Evolutionary conservation across 495 filamentous ascomycete genomes (phyloP), one percentile per base, ranked within the genome.

Genomic region (Tetracladium marchalianum): DNA sequence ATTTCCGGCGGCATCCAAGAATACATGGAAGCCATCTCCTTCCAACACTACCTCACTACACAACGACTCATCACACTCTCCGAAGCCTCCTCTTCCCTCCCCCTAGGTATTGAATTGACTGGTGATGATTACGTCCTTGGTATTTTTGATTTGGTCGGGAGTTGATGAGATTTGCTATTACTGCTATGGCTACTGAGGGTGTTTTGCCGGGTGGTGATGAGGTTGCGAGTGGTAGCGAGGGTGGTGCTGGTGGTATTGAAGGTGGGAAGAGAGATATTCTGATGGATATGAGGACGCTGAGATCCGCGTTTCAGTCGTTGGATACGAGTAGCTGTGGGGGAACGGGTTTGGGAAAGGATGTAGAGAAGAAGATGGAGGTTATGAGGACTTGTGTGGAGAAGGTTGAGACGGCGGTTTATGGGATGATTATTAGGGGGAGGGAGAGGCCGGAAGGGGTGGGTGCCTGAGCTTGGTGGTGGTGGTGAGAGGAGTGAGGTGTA

Each of bases 101-200:
- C 57, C 1, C 36, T 35, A 10, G 43, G 32, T 9, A 41, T 95
- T 35, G 56, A 63, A 11, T 60, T 86, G n/a, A 85, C 85, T 4
- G 72, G 77, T 19, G 80, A 90, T 8, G 92, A 98, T 62, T 97
- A 95, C 59, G 55, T 95, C 19, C 82, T 93, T 49, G 92, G 93
- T 5, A 66, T 98, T 7, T 95, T 95, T 54, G 92, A 98, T 62
- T 70, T 96, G 40, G 83, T 84, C 0, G 92, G 92, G 92, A 98
- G 64, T 73, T 97, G 66, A 98, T 98, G 92, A 74, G 88, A 24
- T 96, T 94, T 63, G 88, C 86, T 0, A 90, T 95, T 31, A 87
- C 85, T 12, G 73, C 76, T 15, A 83, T 87, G 55, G 84, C 84
- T 0, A 78, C 82, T 13, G 71, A 57, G 39, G 81, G 80, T 13